These are phyloP conservation scores for Lithospermum erythrorhizon DNA, from an alignment of 257 asterid species.

Conservation along the genomic window DNA sequence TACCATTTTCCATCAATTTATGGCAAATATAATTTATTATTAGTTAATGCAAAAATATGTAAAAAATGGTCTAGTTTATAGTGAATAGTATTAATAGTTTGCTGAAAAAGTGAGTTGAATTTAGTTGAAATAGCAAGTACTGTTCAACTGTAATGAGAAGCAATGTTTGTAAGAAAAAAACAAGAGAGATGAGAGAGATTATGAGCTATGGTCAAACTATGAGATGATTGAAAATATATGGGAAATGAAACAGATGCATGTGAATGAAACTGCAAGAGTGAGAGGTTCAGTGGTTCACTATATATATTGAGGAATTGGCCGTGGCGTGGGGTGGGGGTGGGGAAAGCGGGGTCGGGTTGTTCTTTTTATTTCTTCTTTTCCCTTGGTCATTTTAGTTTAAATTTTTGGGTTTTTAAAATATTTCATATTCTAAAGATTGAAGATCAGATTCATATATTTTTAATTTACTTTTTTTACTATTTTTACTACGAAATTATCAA, in stretches of 20 bases:
- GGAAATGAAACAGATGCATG: background rate
- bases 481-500: no score
- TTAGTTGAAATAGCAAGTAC: background rate
- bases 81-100: no score
- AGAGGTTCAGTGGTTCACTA: background rate
- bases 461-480: no score
- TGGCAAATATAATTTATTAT: background rate
- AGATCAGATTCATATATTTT: no score
- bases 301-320: constrained; percentile 3
- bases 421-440: no score
- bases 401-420: no score
- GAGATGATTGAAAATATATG: constrained; percentile 1
- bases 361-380: no score
- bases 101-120: no score
- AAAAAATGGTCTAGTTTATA: no score
- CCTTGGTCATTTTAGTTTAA: no score
- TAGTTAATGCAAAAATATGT: background rate
- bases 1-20: background rate
- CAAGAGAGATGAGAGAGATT: background rate
- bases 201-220: constrained; percentile 19
- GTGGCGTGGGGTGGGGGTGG: background rate
- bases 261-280: constrained; percentile 2
- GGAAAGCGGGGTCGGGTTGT: no score
- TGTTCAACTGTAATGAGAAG: background rate
- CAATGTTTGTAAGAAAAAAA: constrained; percentile 11